phyloP scores from a whole-genome alignment of 441 rosid genomes.

The Pelargonium australe region DNA sequence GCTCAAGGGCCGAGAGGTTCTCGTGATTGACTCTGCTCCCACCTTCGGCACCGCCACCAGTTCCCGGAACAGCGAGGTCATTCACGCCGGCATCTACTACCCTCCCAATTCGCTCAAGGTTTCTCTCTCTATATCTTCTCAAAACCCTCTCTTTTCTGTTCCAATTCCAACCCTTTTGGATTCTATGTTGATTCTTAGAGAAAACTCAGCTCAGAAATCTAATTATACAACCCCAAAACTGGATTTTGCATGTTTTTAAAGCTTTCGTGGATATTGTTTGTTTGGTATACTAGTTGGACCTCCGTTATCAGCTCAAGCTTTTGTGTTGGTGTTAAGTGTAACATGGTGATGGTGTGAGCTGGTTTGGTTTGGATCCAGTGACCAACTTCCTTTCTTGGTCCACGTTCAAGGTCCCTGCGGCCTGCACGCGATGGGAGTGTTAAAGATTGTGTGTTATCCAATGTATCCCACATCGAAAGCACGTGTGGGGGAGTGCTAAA shows the following conservation, averaged over 20 bases:
- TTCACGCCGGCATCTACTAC: constrained; percentile 91
- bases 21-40: constrained; percentile 68
- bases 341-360: no score
- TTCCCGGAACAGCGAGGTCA: constrained; percentile 85
- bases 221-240: background rate
- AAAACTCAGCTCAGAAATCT: background rate
- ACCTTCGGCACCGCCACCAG: constrained; percentile 75
- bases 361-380: no score
- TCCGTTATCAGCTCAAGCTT: no score
- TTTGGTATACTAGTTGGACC: background rate
- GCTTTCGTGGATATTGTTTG: no score
- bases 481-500: no score
- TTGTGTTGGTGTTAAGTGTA: no score
- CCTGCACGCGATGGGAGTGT: no score
- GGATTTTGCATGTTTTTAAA: background rate
- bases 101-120: constrained; percentile 72
- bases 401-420: no score
- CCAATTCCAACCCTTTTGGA: background rate
- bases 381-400: no score
- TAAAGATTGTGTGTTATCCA: no score
- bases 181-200: background rate
- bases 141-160: no score
- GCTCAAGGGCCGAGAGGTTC: constrained; percentile 53
- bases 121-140: background rate
- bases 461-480: no score